These are phyloP conservation scores for Metschnikowia picachoensis DNA, from an alignment of 805 yeast genomes.

Conservation along the genomic window DNA sequence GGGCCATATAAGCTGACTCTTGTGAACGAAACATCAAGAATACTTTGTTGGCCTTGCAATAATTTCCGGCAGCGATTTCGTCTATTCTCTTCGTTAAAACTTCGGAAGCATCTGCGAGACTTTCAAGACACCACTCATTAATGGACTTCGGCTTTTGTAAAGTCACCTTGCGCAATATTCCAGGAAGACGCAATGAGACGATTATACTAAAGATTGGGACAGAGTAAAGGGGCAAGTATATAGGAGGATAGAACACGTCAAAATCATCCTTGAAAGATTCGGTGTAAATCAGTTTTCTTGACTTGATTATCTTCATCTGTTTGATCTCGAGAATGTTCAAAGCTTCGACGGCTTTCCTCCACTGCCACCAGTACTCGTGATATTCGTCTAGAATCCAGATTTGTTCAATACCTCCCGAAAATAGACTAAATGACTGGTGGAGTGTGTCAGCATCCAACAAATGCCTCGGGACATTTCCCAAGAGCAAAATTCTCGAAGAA, in stretches of 20 bases:
- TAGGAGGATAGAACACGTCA: conserved; percentile 33
- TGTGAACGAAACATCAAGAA: conserved; percentile 61
- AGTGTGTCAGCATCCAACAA: conserved; percentile 26
- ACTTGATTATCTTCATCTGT: conserved; percentile 5
- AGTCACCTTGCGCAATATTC: conserved; percentile 23
- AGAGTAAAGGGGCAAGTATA: conserved; percentile 18
- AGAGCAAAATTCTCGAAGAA: conserved; percentile 32
- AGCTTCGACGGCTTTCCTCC: conserved; percentile 23
- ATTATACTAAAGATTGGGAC: conserved; percentile 22
- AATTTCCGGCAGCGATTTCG: conserved; percentile 17
- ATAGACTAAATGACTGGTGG: conserved; percentile 28
- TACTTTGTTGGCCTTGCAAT: conserved; percentile 38
- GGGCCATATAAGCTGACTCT: conserved; percentile 58
- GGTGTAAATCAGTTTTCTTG: neutral
- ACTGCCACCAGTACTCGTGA: conserved; percentile 17
- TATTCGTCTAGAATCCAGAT: conserved; percentile 55
- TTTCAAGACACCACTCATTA: conserved; percentile 28
- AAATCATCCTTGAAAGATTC: neutral
- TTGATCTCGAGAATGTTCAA: conserved; percentile 26
- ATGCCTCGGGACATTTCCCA: conserved; percentile 44
- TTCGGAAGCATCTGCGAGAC: conserved; percentile 13
- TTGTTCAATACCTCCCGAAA: conserved; percentile 53
- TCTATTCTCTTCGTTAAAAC: conserved; percentile 4
- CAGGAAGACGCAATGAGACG: conserved; percentile 25
- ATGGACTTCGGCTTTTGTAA: conserved; percentile 21